Base-by-base conservation (phyloP, 495 filamentous ascomycete species). In the Glonium stellatum region DNA sequence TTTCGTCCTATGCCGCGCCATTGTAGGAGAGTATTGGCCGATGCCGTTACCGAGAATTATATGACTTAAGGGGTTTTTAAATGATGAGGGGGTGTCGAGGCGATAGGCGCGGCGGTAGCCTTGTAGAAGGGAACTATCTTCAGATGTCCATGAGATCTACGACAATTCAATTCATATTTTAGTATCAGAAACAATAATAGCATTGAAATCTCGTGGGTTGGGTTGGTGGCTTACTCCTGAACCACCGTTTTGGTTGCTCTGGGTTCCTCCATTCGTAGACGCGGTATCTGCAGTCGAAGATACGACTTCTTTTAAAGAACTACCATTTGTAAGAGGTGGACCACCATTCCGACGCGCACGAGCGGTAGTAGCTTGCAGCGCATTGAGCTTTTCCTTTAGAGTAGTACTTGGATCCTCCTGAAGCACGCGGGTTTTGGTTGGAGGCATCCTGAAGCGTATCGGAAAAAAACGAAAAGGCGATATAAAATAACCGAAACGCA, bases 101-200 rank as follows among this genome's bases (percentile, higher is more conserved):
- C 83, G 82, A 76, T 92, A 87, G 60, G 84, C 80, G 67, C 87
- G 82, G 60, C 88, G 85, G 77, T 95, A 95, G 69, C 82, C 80
- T 72, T 92, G 86, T 59, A 95, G 82, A 64, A 90, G 78, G 19
- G 82, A 77, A 63, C 82, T 76, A 18, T 88, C 83, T 66, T 90
- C 85, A 27, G 85, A 80, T 36, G 81, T 77, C 89, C 89, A 95
- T 63, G 84, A 79, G 57, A 95, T 80, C 89, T 95, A 66, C 54
- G 57, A 19, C 25, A 23, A 48, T n/a, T 55, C n/a, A 57, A 56
- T 48, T 1, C 34, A 44, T 34, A 22, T 1, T 34, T 65, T 52
- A 61, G 62, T 31, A 36, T 23, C 5, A 9, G 36, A 39, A 44
- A 34, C 34, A 23, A 11, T 11, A 23, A 13, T 42, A 12, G n/a